Conservation (phyloP, 768 basidiomycete species). For the Leucocoprinus birnbaumii region DNA sequence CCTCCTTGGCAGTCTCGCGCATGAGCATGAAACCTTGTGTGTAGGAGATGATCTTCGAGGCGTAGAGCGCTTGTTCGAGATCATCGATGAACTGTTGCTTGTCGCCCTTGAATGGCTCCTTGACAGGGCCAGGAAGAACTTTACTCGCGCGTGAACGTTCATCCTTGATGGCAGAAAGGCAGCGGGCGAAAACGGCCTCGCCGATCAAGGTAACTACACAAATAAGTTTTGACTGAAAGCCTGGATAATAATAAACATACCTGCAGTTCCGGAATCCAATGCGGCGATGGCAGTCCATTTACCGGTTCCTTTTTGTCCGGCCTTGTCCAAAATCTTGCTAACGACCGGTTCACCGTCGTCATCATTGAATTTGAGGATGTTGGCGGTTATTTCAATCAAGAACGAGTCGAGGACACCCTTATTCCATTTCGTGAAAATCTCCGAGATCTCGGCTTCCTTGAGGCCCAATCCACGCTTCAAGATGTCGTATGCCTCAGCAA, state of each 20-base stretch:
- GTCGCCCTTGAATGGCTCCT: constrained; percentile 93
- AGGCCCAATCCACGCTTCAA: constrained; percentile 94
- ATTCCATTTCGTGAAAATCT: constrained; percentile 95
- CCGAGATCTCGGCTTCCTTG: constrained; percentile 84
- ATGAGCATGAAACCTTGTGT: constrained; percentile 99
- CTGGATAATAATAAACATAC: constrained; percentile 38
- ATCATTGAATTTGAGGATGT: constrained; percentile 97
- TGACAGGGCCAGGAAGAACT: constrained; percentile 84
- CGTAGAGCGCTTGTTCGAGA: constrained; percentile 98
- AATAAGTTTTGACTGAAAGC: constrained; percentile 5
- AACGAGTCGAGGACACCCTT: constrained; percentile 99
- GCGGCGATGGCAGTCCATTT: constrained; percentile 99
- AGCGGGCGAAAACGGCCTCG: constrained; percentile 98
- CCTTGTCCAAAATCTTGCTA: constrained; percentile 91
- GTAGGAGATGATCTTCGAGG: constrained; percentile 99
- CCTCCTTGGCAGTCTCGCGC: constrained; percentile 96
- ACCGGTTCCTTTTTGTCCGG: constrained; percentile 98
- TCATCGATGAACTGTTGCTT: constrained; percentile 99
- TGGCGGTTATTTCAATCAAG: constrained; percentile 97
- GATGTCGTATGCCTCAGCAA: constrained; percentile 98
- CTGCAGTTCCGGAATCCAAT: constrained; percentile 86
- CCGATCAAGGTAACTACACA: constrained; percentile 92
- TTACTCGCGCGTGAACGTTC: constrained; percentile 95
- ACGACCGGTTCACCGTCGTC: constrained; percentile 91
- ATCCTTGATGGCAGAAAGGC: constrained; percentile 94